These are phyloP conservation scores for Rhizopogon sp. DNA, from an alignment of 768 basidiomycete species.

Conservation along the genomic window DNA sequence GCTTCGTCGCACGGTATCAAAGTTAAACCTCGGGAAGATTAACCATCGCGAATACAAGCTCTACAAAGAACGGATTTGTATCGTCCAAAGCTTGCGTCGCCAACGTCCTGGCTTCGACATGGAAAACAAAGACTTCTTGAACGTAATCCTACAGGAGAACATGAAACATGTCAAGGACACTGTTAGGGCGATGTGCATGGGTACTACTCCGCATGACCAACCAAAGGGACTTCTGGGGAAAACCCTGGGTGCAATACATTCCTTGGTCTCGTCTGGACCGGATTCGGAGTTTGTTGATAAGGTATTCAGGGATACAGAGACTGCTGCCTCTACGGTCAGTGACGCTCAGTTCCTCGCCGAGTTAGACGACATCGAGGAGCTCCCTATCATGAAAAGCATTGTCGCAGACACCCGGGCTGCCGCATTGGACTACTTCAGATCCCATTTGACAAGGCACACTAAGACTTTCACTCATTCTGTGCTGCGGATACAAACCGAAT, in stretches of 20 bases:
- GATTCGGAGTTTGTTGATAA: background rate
- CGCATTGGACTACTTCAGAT: background rate
- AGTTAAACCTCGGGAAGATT: conserved; percentile 4
- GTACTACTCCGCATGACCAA: background rate
- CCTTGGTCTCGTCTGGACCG: background rate
- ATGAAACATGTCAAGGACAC: background rate
- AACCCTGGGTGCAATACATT: background rate
- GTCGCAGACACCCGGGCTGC: background rate
- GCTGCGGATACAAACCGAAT: conserved; percentile 7
- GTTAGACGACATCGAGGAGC: conserved; percentile 1
- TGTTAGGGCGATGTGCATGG: background rate
- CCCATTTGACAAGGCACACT: background rate
- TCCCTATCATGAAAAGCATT: background rate
- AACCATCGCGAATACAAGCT: conserved; percentile 2
- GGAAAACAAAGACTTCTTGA: background rate
- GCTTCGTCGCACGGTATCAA: background rate
- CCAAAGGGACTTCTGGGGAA: background rate
- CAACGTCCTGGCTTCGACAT: conserved; percentile 1
- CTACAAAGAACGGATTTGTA: conserved; percentile 12
- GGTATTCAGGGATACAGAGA: conserved; percentile 2
- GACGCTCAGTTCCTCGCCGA: conserved; percentile 14
- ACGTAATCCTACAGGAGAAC: conserved; percentile 3
- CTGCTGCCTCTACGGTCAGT: background rate
- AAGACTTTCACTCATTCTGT: conserved; percentile 2
- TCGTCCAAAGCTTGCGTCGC: conserved; percentile 2